phyloP scores from a whole-genome alignment of 208 protist species.

The Herpetomonas samuelpessoai region DNA sequence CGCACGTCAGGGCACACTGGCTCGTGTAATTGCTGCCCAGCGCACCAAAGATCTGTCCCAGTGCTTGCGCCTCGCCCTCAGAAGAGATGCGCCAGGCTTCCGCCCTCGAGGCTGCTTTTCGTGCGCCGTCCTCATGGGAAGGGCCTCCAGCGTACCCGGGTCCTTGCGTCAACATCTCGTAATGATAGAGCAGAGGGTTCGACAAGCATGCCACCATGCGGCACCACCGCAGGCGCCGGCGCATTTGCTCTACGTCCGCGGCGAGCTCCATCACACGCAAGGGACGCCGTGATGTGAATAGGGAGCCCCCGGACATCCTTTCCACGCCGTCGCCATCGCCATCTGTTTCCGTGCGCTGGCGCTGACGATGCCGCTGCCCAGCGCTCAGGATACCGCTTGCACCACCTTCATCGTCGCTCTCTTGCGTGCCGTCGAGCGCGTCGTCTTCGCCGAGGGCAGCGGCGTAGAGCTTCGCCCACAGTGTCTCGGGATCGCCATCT shows the following conservation, averaged over 20 bases:
- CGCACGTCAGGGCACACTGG: neutral
- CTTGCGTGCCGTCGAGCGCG: neutral
- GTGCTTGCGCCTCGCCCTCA: too few species aligned
- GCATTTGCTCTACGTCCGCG: slow-evolving; percentile 13
- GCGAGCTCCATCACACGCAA: slow-evolving; percentile 16
- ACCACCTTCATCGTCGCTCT: slow-evolving; percentile 1
- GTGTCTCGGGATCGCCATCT: neutral
- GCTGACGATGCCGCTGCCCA: neutral
- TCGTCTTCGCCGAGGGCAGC: neutral
- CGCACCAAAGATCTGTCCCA: neutral
- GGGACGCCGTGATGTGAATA: slow-evolving; percentile 10
- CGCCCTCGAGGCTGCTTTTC: too few species aligned
- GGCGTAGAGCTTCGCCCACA: neutral
- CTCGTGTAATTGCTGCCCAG: neutral
- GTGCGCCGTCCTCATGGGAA: too few species aligned
- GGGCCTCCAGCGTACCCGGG: too few species aligned
- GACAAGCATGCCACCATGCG: slow-evolving; percentile 15
- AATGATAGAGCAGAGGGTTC: slow-evolving; percentile 21
- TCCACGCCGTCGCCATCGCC: too few species aligned
- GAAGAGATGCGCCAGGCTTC: too few species aligned
- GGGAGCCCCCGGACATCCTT: too few species aligned
- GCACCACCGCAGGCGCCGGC: slow-evolving; percentile 19
- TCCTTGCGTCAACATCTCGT: neutral
- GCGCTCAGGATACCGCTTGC: neutral
- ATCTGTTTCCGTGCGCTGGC: too few species aligned